These are phyloP conservation scores for Eucommia ulmoides DNA, from an alignment of 257 asterid genomes.

Conservation along the genomic window DNA sequence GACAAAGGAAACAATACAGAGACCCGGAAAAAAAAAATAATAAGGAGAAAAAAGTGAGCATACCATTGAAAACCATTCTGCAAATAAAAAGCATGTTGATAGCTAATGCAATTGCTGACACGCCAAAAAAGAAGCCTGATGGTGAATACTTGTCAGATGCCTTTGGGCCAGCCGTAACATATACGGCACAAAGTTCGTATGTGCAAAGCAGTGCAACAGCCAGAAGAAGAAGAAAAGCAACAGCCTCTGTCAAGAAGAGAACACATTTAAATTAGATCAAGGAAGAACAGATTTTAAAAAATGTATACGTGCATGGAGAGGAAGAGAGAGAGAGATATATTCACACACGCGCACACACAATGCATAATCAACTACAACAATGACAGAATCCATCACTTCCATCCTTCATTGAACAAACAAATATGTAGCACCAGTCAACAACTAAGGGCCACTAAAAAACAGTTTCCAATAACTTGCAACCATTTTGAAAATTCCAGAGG, in stretches of 20 bases:
- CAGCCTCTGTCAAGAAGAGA: constrained; percentile 57
- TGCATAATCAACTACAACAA: no score
- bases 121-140: constrained; percentile 98
- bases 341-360: no score
- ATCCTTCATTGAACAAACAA: no score
- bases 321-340: no score
- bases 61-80: constrained; percentile 97
- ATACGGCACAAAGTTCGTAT: constrained; percentile 96
- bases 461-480: no score
- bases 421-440: no score
- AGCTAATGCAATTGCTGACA: constrained; percentile 93
- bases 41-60: constrained; percentile 3
- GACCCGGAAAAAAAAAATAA: no score
- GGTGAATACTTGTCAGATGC: constrained; percentile 97
- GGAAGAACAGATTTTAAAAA: not conserved
- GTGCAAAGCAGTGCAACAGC: constrained; percentile 98
- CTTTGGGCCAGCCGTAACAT: constrained; percentile 84
- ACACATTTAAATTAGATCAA: not conserved
- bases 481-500: no score
- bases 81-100: constrained; percentile 98
- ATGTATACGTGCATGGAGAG: no score
- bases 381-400: no score
- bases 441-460: no score
- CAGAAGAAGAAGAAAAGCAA: constrained; percentile 88
- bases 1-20: no score